Evolutionary conservation across 805 yeast genomes (phyloP), one percentile per base, ranked within the genome.

Genomic region (Metschnikowia cerradonensis): DNA sequence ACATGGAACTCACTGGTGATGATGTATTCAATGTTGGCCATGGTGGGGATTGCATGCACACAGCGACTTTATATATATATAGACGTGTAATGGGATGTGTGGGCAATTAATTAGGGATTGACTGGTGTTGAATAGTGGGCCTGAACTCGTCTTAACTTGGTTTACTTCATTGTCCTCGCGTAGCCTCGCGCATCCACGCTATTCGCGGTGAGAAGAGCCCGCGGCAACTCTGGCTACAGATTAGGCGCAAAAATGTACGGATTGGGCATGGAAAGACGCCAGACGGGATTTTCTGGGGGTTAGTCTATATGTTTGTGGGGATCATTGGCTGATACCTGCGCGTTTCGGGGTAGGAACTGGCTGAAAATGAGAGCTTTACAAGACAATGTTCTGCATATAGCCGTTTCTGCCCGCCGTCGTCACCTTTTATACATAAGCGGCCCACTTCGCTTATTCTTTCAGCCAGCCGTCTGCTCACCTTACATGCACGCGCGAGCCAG

Each of bases 1-100:
- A 84, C 81, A 63, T 90, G 94, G 64, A 90, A 90, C 67, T 87
- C 91, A 1, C 92, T 87, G 5, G 90, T 76, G 32, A 89, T 59
- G 20, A 86, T 75, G 60, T 75, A 84, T 48, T 79, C 79, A 14
- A 80, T 78, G 58, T 81, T 78, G 32, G 60, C 60, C 61, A 58
- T 58, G 23, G 10, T 49, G 45, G 20, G 33, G 13, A 6, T 37
- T 35, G 34, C 40, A 35, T 35, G 33, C 17, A 44, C 30, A 36
- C 43, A 6, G 26, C 26, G 8, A 26, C 26, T 36, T 36, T 20
- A 13, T 19, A 26, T 26, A 8, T 26, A 10, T 19, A 13, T 13
- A 17, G 41, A 13, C 31, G 31, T n/a, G 14, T 3, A 15, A 30
- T 41, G n/a, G 14, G 19, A 11, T 41, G 45, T 14, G 35, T 14